Base-by-base conservation (phyloP, 202 grass and related monocot species). In the Cymbopogon flexuosus region DNA sequence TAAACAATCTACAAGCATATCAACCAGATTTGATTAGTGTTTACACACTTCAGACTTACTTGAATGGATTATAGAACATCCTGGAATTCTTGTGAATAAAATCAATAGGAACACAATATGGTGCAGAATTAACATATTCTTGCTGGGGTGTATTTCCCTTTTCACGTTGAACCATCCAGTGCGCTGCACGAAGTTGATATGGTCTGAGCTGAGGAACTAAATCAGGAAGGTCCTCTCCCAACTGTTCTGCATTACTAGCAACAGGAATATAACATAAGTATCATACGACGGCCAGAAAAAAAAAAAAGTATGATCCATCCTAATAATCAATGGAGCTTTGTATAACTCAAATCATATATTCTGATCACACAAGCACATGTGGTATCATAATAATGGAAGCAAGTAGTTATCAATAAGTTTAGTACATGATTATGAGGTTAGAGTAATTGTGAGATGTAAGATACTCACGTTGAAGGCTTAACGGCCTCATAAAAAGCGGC, bases 41-140 rank as follows among this genome's bases (percentile, higher is more conserved):
- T 21, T 58, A 22, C 11, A 22, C 63, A 29, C 33, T 71, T 77
- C 35, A 66, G 57, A 77, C 86, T 92, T 97, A 97, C 95, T 93
- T 94, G 92, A 97, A 97, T 63, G 92, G 95, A 81, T 97, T 97
- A 83, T 92, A 97, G 82, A 94, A 97, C 92, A 97, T 97, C 87
- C 81, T 91, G 13, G 88, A 89, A 78, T 87, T 81, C 42, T 64
- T 87, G 74, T 85, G 66, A 75, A 97, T 58, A 79, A 46, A 46
- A 46, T 46, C 43, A 46, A 97, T 67, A 3, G 92, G 86, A 79
- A 97, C 88, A 73, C 87, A 92, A 84, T 94, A 97, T 33, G 94
- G 94, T 87, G 87, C 75, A 58, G 41, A 79, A 72, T 84, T 76
- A 68, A 73, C 70, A 61, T 76, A 70, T 61, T 73, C 73, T 68